Evolutionary conservation across 2,329 filamentous ascomycete genomes (phyloP).

Genomic region (Fusarium mundagurra): DNA sequence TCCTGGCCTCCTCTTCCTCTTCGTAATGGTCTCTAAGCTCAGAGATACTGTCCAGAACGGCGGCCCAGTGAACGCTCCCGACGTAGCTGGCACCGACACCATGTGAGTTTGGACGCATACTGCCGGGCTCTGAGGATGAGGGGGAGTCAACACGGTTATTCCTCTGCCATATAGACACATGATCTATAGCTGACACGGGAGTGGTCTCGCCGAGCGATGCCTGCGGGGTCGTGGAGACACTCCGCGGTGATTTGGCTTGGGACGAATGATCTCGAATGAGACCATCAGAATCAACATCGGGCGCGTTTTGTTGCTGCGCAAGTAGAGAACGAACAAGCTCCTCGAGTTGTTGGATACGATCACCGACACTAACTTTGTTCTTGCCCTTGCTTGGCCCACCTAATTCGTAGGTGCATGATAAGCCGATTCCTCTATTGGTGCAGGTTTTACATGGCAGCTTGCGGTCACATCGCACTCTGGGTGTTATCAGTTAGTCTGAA

Average conservation of each 20-base stretch:
- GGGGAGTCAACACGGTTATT: fast-evolving
- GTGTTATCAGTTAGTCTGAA: not conserved
- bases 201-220: not conserved
- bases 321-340: not conserved
- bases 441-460: not conserved
- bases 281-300: not conserved
- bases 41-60: not conserved
- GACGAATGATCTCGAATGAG: not conserved
- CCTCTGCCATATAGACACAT: not conserved
- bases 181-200: fast-evolving
- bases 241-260: not conserved
- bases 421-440: not conserved
- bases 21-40: not conserved
- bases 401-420: not conserved
- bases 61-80: not conserved
- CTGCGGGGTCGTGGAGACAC: not conserved
- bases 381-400: not conserved
- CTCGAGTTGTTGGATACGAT: not conserved
- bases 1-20: not conserved
- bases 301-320: not conserved
- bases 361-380: not conserved
- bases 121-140: not conserved
- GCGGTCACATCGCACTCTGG: not conserved
- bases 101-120: not conserved
- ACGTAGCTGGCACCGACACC: not conserved